Evolutionary conservation across 805 yeast genomes (phyloP).

Genomic region (Citeromyces nyonsensis): DNA sequence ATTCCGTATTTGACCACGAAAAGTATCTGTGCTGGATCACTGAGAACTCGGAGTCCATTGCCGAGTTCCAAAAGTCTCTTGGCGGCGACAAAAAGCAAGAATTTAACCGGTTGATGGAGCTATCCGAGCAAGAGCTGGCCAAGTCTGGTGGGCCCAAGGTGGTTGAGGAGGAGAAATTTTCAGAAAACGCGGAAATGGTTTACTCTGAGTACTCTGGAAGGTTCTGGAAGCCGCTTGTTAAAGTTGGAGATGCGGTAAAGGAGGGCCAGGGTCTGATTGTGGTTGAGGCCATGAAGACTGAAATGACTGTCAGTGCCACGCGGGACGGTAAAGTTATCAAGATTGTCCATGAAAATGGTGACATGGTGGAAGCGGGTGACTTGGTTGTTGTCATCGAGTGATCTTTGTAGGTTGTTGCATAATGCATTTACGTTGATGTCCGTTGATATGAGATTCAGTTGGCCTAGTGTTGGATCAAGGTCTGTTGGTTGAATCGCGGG

Average conservation of each 20-base stretch:
- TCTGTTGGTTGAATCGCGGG: neutral
- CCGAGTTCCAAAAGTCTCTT: conserved; percentile 48
- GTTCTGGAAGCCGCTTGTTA: conserved; percentile 84
- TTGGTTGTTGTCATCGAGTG: conserved; percentile 69
- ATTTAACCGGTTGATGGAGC: conserved; percentile 70
- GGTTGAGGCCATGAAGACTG: conserved; percentile 97
- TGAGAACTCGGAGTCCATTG: conserved; percentile 58
- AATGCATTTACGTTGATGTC: neutral
- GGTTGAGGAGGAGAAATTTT: conserved; percentile 37
- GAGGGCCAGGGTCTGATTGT: conserved; percentile 73
- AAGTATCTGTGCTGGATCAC: conserved; percentile 69
- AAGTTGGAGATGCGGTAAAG: conserved; percentile 60
- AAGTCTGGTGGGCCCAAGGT: conserved; percentile 29
- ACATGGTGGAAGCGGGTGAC: conserved; percentile 95
- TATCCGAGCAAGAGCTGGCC: conserved; percentile 61
- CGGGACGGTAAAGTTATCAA: conserved; percentile 56
- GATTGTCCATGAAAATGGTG: conserved; percentile 73
- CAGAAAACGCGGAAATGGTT: conserved; percentile 70
- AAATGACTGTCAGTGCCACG: conserved; percentile 76
- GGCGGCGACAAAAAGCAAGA: conserved; percentile 75
- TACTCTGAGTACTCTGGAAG: conserved; percentile 96
- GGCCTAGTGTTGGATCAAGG: neutral
- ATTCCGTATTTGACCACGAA: conserved; percentile 70
- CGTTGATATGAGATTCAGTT: neutral
- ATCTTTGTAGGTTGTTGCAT: neutral